Base-by-base conservation (phyloP, 2,329 filamentous ascomycete species). In the Laburnicola sp. region DNA sequence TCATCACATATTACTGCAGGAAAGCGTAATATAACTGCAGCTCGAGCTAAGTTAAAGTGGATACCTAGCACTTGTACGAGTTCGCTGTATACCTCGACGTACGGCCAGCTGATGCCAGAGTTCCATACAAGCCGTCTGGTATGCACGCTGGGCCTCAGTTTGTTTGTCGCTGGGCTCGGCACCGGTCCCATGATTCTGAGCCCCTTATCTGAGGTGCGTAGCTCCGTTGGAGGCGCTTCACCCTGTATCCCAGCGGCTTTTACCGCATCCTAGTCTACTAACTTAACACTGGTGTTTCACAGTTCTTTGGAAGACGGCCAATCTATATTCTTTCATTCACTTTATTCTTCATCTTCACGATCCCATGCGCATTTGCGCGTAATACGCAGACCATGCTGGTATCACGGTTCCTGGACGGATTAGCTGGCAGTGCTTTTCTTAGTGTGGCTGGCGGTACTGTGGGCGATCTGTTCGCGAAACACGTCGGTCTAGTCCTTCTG, bases 1-100 rank as follows among this genome's bases (percentile, higher is more conserved):
- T 16, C 16, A 45, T 45, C 43, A 45, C 43, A 45, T 45, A 45
- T 37, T 45, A 37, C 43, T 38, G 26, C 43, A 37, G 43, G n/a
- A 45, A 45, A 45, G 43, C 16, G 16, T 45, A 38, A 45, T 45
- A 45, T 38, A 45, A 34, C 34, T 45, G 43, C 31, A 34, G 21
- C 25, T 16, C 47, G 41, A 26, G 36, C 46, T 50, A 40, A 45
- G 43, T 34, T 41, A 46, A 43, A 31, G 28, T 26, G 50, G 45
- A 35, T 37, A 22, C 31, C 41, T 62, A 91, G 88, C 47, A 96
- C 91, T 6, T 91, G 87, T 68, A 84, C 89, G 1, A 92, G 88
- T 41, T 94, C 91, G n/a, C 85, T 96, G 62, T 96, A 97, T 73
- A 93, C 91, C 0, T 84, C 84, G 9, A 94, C 89, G 0, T 97